Base-by-base conservation (phyloP, 768 basidiomycete genomes). In the Boletus reticulatus region DNA sequence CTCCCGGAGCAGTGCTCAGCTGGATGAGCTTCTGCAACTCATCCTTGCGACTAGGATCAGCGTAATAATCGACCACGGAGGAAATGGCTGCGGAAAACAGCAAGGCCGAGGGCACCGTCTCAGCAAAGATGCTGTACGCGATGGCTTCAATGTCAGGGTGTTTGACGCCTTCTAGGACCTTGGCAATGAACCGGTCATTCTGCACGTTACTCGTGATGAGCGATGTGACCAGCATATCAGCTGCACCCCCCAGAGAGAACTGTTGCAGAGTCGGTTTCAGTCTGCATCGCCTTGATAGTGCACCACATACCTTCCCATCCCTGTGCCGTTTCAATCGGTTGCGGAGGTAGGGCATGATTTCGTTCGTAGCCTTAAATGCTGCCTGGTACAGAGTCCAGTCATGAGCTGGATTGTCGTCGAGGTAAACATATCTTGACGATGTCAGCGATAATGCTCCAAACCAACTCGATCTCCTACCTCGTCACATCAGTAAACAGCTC, bases 21-120 rank as follows among this genome's bases (percentile, higher is more conserved):
- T 56, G 60, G 2, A 77, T 69, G 31, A 86, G 74, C 34, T 79
- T 73, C 22, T 70, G 29, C 14, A 62, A 41, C 6, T 72, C 75
- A 17, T 65, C 46, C 52, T 66, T 46, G 57, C 70, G 69, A 41
- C 65, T 67, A 1, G 76, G 73, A 11, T 76, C 72, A 14, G 88
- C 70, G 60, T 83, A 89, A 69, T 82, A 86, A 62, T 87, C 74
- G 47, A 89, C 73, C 22, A 85, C 76, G 51, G 80, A 78, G 4
- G 80, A 74, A 41, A 88, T 67, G 12, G 78, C 76, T 48, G 83
- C 76, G 1, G 84, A 83, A 71, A 82, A 86, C 7, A 81, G 63
- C 0, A 82, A 72, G 3, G 80, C 77, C 16, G 83, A 82, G 6
- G 84, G 83, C 13, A 87, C 76, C 16, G 77, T 65, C 45, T 84